Evolutionary conservation across 495 filamentous ascomycete genomes (phyloP).

Genomic region (Rhypophila decipiens): DNA sequence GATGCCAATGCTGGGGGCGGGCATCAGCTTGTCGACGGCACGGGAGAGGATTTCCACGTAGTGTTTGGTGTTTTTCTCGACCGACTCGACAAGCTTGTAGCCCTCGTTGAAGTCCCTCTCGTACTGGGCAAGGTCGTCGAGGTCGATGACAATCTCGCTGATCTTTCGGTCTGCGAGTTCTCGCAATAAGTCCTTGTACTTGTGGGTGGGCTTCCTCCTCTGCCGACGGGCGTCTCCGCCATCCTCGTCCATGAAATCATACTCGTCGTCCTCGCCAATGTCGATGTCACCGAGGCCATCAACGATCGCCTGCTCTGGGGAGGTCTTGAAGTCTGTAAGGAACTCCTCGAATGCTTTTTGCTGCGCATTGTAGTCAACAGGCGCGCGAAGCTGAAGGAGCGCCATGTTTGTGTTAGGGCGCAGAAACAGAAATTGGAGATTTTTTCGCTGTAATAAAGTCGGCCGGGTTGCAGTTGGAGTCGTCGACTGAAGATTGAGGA

Average conservation of each 20-base stretch:
- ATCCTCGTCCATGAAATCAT: constrained; percentile 89
- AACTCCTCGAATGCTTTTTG: constrained; percentile 86
- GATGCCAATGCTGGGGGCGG: constrained; percentile 67
- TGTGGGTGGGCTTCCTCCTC: constrained; percentile 56
- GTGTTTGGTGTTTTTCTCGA: constrained; percentile 86
- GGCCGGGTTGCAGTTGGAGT: too few species aligned
- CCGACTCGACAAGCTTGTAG: constrained; percentile 72
- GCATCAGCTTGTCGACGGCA: constrained; percentile 83
- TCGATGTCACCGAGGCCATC: constrained; percentile 76
- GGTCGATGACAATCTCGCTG: constrained; percentile 72
- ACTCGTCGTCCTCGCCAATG: constrained; percentile 87
- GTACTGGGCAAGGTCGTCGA: constrained; percentile 79
- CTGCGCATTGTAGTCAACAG: constrained; percentile 82
- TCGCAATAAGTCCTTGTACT: constrained; percentile 89
- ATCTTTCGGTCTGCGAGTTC: constrained; percentile 73
- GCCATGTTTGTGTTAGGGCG: constrained; percentile 52
- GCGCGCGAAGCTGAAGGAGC: constrained; percentile 64
- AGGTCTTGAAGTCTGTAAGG: constrained; percentile 78
- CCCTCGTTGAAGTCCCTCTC: constrained; percentile 63
- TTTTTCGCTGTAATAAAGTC: constrained; percentile 2
- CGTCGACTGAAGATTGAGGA: neutral
- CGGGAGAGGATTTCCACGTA: constrained; percentile 88
- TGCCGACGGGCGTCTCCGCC: constrained; percentile 48
- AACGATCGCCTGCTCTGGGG: constrained; percentile 64
- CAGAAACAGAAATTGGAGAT: neutral